Conservation (phyloP, 805 yeast species). For the Myxozyma monticola region DNA sequence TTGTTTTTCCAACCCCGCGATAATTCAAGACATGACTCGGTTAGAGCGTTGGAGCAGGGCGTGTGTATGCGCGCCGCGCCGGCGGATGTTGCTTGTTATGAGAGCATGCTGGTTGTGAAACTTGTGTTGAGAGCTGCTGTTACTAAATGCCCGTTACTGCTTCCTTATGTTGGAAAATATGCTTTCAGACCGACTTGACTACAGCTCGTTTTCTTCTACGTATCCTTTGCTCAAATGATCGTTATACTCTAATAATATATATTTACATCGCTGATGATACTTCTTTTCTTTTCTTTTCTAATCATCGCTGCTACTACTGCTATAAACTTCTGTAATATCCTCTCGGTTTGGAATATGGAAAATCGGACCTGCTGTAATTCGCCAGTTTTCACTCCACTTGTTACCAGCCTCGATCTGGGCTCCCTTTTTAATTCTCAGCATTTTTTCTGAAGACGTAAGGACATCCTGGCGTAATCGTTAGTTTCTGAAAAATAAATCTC, state of each 20-base stretch:
- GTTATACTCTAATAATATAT: background rate
- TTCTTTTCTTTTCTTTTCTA: background rate
- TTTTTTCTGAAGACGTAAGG: constrained; percentile 36
- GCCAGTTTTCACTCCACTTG: constrained; percentile 83
- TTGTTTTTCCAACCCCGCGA: background rate
- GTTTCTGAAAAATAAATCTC: too few relatives aligned
- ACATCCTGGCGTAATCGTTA: constrained; percentile 22
- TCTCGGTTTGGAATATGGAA: constrained; percentile 34
- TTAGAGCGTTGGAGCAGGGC: background rate
- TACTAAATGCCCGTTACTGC: background rate
- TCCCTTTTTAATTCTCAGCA: constrained; percentile 55
- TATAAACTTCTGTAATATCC: constrained; percentile 21
- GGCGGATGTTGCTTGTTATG: background rate
- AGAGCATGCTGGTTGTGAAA: background rate
- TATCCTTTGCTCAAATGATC: background rate
- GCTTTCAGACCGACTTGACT: background rate
- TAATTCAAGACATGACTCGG: background rate
- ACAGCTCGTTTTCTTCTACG: background rate
- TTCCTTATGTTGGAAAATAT: background rate
- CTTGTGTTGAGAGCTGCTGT: background rate
- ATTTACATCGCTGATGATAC: background rate
- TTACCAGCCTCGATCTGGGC: constrained; percentile 67
- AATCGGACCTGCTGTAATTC: constrained; percentile 46
- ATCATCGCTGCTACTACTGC: constrained; percentile 27
- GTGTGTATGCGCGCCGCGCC: background rate